A percentile compares a stretch with the other conserved stretches of the same genome.
phyloP scores from a whole-genome alignment of 2,329 filamentous ascomycete species.

The Byssoonygena ceratinophila region DNA sequence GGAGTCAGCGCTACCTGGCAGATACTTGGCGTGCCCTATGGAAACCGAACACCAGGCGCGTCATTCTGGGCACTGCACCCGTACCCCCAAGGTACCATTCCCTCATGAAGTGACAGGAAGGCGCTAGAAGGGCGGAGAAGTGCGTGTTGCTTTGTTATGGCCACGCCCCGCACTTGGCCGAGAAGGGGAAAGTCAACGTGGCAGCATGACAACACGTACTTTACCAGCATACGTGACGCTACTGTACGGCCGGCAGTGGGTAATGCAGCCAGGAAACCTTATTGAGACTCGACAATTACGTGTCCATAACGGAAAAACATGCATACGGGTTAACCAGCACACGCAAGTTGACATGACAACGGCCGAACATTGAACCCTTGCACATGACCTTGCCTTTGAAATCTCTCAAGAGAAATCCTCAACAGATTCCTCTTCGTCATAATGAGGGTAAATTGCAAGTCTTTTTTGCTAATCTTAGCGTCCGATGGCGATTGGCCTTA shows the following conservation, averaged over 20 bases:
- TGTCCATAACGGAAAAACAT: neutral
- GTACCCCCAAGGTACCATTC: constrained; percentile 6
- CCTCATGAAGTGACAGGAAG: neutral
- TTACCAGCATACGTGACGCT: too few relatives aligned
- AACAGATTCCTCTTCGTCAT: too few relatives aligned
- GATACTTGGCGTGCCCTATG: constrained; percentile 6
- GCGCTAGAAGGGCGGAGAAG: constrained; percentile 10
- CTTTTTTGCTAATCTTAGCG: too few relatives aligned
- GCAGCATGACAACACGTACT: neutral
- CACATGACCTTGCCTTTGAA: neutral
- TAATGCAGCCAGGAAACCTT: neutral
- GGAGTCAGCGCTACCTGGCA: neutral
- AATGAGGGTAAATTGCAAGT: neutral
- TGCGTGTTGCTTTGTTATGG: constrained; percentile 2
- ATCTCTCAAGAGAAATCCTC: too few relatives aligned
- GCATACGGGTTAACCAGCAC: neutral
- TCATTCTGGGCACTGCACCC: constrained; percentile 9
- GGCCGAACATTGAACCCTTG: too few relatives aligned
- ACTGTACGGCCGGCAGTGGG: neutral
- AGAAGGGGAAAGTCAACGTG: constrained; percentile 3
- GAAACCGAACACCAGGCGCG: neutral
- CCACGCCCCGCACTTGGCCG: constrained; percentile 6
- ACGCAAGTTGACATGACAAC: constrained; percentile 1
- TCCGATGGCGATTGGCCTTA: too few relatives aligned
- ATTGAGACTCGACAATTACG: neutral